Evolutionary conservation across 768 basidiomycete species (phyloP), one percentile per base, ranked within the genome.

Genomic region (Mycena rosella): DNA sequence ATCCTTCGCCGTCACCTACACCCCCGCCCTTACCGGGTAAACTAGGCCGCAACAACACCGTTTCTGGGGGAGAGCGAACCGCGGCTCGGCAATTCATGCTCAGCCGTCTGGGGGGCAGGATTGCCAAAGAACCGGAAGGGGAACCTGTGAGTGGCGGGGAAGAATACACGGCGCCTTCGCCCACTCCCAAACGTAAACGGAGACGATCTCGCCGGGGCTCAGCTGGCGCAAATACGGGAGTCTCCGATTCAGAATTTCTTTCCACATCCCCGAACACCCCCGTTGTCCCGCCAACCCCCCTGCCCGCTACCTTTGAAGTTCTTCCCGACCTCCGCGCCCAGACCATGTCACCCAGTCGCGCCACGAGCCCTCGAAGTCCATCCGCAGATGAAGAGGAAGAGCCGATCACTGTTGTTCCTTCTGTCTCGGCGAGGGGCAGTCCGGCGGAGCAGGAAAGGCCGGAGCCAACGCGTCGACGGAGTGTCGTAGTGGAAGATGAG

Each of bases 41-140:
- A 68, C 79, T 91, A 34, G 81, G 79, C 60, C 86, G 94, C 62
- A 94, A 92, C 72, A 94, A 95, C 73, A 96, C 94, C 20, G 89
- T 94, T 17, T 87, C 93, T 2, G 94, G 93, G 8, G 93, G 91
- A 30, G 94, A 94, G 73, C 89, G 94, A 36, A 84, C 85, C 32
- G 91, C 88, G 30, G 93, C 91, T 15, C 86, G 94, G 47, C 86
- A 88, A 72, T 82, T 89, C 57, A 84, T 95, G 82, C 82, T 93
- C 42, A 87, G 83, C 60, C 84, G 88, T 13, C 80, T 94, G 20
- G 86, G 85, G n/a, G 86, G 88, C 32, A 81, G 87, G 60, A 78
- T 86, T 40, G 82, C 81, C 13, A 86, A 89, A 63, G 90, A 91
- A 71, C 82, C 87, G 1, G 91, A 93, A 68, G 84, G 85, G 27